Conservation (phyloP, 768 basidiomycete species). For the Lentinus tigrinus region DNA sequence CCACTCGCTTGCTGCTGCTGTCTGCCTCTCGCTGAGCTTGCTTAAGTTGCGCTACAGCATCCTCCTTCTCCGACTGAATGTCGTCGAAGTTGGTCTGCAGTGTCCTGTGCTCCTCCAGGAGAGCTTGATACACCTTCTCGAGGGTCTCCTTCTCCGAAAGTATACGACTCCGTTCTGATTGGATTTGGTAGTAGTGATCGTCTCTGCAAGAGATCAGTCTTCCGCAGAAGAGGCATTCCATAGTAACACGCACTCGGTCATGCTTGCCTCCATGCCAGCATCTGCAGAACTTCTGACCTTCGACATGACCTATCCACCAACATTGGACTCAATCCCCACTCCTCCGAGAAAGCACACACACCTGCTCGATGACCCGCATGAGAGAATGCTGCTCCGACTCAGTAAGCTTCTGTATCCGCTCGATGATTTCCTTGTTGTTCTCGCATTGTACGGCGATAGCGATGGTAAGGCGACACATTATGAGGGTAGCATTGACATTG, state of each 20-base stretch:
- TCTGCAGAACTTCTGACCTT: conserved; percentile 61
- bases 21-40: conserved; percentile 61
- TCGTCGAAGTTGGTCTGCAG: conserved; percentile 82
- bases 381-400: conserved; percentile 84
- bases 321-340: not conserved
- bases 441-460: conserved; percentile 89
- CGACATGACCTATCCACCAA: conserved; percentile 61
- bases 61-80: conserved; percentile 73
- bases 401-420: conserved; percentile 80
- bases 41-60: conserved; percentile 60
- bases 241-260: conserved; percentile 70
- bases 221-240: not conserved
- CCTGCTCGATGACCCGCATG: conserved; percentile 95
- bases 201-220: conserved; percentile 48
- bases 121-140: conserved; percentile 73
- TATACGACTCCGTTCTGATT: conserved; percentile 75
- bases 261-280: conserved; percentile 54
- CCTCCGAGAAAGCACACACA: conserved; percentile 31
- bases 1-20: conserved; percentile 48
- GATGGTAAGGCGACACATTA: conserved; percentile 78
- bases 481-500: conserved; percentile 60
- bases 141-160: conserved; percentile 84
- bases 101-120: conserved; percentile 72
- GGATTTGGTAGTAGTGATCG: conserved; percentile 85
- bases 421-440: conserved; percentile 84